A percentile compares a stretch with the other conserved stretches of the same genome.
phyloP scores from a whole-genome alignment of 2,329 filamentous ascomycete genomes.

The Xylaria digitata region DNA sequence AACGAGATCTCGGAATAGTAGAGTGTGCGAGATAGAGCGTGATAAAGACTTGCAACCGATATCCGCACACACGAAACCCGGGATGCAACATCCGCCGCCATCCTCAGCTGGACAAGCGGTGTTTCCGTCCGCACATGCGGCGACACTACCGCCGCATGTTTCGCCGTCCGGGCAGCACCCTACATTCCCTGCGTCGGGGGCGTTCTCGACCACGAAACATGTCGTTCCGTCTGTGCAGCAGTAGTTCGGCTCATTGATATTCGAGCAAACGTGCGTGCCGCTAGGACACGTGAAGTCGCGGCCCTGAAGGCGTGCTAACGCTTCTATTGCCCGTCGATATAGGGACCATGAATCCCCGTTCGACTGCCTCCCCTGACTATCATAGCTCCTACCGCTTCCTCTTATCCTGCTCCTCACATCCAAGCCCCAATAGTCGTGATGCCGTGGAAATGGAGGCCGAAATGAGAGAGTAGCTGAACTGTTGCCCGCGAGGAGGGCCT shows the following conservation, averaged over 20 bases:
- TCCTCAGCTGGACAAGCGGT: conserved; percentile 71
- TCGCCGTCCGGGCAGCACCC: conserved; percentile 78
- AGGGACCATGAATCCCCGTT: conserved; percentile 44
- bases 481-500: conserved; percentile 48
- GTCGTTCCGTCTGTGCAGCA: conserved; percentile 76
- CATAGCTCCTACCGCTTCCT: conserved; percentile 20
- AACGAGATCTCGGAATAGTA: neutral
- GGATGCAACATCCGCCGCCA: conserved; percentile 81
- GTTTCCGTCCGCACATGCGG: conserved; percentile 70
- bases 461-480: conserved; percentile 53
- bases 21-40: conserved; percentile 1
- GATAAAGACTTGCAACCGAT: conserved; percentile 69
- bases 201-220: conserved; percentile 73
- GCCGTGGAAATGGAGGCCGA: conserved; percentile 64
- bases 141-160: conserved; percentile 72
- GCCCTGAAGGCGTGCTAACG: conserved; percentile 61
- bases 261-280: conserved; percentile 72
- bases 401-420: neutral
- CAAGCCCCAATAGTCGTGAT: conserved; percentile 50
- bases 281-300: conserved; percentile 74
- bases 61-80: conserved; percentile 75
- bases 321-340: conserved; percentile 59
- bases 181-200: conserved; percentile 70
- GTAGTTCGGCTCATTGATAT: conserved; percentile 74
- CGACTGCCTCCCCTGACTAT: conserved; percentile 24